Conservation (phyloP, 331 rosid species). For the Rosa hybrid region DNA sequence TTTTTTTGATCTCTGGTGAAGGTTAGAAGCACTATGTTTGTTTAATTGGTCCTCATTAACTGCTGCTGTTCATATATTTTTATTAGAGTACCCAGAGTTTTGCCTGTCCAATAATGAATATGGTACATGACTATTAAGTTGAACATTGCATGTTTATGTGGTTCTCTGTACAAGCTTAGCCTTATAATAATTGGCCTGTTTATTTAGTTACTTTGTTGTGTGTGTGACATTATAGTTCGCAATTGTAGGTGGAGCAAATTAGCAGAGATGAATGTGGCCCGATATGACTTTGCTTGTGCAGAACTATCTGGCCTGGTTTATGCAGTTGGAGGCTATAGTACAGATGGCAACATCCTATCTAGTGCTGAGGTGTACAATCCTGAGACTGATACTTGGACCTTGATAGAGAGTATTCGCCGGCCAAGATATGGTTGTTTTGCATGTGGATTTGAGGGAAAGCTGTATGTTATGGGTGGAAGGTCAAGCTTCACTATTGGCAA, state of each 20-base stretch:
- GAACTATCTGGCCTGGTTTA: slow-evolving; percentile 80
- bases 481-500: slow-evolving; percentile 91
- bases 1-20: background rate
- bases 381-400: slow-evolving; percentile 62
- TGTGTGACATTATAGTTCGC: background rate
- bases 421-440: slow-evolving; percentile 97
- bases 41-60: background rate
- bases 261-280: slow-evolving; percentile 78
- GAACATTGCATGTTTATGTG: background rate
- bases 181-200: no score
- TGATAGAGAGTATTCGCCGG: slow-evolving; percentile 82
- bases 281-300: slow-evolving; percentile 87
- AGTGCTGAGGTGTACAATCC: slow-evolving; percentile 83
- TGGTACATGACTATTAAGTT: background rate
- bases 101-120: background rate
- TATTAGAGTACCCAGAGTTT: background rate
- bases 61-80: background rate
- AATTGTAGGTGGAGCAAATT: slow-evolving; percentile 83
- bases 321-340: slow-evolving; percentile 84
- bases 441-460: slow-evolving; percentile 86
- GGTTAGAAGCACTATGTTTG: background rate
- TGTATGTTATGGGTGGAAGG: slow-evolving; percentile 98
- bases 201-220: background rate
- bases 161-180: background rate
- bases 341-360: slow-evolving; percentile 62